These are phyloP conservation scores for Candida dajiaensis DNA, from an alignment of 805 yeast genomes.

Conservation along the genomic window DNA sequence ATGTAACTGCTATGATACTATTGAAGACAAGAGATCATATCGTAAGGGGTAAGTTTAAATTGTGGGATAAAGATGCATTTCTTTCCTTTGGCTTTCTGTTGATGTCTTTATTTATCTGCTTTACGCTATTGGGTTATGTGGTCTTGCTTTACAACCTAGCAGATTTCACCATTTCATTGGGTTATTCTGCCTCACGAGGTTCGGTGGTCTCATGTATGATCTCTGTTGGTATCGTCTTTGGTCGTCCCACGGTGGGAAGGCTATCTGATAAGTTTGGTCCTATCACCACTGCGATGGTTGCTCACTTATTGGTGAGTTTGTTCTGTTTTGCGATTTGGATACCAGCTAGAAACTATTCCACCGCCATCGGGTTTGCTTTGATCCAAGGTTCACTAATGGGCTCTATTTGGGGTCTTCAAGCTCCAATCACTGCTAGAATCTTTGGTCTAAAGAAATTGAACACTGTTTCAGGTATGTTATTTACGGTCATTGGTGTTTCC, in stretches of 20 bases:
- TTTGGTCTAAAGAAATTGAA: conserved; percentile 47
- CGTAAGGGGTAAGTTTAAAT: conserved; percentile 28
- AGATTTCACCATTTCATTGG: conserved; percentile 52
- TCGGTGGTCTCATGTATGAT: conserved; percentile 54
- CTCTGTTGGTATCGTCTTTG: conserved; percentile 48
- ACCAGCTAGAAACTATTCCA: conserved; percentile 50
- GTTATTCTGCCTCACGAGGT: conserved; percentile 48
- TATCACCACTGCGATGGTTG: conserved; percentile 37
- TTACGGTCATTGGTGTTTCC: conserved; percentile 1
- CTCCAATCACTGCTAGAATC: conserved; percentile 44
- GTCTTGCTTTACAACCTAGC: conserved; percentile 50
- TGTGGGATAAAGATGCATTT: conserved; percentile 38
- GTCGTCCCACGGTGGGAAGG: conserved; percentile 49
- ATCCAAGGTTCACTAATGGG: conserved; percentile 55
- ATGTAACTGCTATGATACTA: conserved; percentile 27
- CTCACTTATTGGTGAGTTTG: conserved; percentile 33
- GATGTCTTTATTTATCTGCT: conserved; percentile 33
- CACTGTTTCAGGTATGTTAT: conserved; percentile 45
- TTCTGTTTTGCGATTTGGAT: conserved; percentile 45
- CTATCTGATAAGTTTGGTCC: conserved; percentile 47
- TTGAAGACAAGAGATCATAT: conserved; percentile 32
- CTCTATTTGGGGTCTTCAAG: conserved; percentile 44
- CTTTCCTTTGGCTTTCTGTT: conserved; percentile 38
- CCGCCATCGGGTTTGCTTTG: conserved; percentile 45
- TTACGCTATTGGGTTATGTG: conserved; percentile 55